phyloP scores from a whole-genome alignment of 2,329 filamentous ascomycete genomes.

The Alternaria atra region DNA sequence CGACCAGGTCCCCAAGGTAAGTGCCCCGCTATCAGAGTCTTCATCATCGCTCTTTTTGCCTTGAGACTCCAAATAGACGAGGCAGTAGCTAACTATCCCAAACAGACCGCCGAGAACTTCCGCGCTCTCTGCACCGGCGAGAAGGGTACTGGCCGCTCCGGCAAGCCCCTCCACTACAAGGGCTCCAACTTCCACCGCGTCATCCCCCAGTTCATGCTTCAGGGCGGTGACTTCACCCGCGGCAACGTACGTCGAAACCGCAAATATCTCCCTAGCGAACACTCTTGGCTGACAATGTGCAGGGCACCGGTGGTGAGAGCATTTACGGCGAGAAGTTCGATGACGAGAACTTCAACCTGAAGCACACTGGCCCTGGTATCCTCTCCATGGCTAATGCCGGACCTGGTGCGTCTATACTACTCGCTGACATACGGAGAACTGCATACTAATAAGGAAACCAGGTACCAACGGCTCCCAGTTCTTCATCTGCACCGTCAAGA shows the following conservation, averaged over 20 bases:
- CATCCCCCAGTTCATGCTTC: slow-evolving; percentile 98
- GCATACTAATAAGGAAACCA: background rate
- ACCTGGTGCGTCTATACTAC: slow-evolving; percentile 53
- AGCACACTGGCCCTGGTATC: slow-evolving; percentile 92
- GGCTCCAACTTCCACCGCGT: slow-evolving; percentile 91
- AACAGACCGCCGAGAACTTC: slow-evolving; percentile 91
- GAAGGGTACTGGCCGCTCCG: slow-evolving; percentile 82
- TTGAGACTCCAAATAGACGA: background rate
- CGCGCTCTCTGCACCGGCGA: slow-evolving; percentile 92
- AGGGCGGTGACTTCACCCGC: slow-evolving; percentile 95
- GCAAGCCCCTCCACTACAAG: slow-evolving; percentile 92
- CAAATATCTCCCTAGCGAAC: background rate
- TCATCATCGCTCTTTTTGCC: background rate
- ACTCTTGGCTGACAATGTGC: slow-evolving; percentile 19
- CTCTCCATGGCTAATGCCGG: slow-evolving; percentile 98
- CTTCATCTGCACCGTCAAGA: slow-evolving; percentile 93
- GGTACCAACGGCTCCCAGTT: slow-evolving; percentile 97
- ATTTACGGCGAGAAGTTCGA: slow-evolving; percentile 98
- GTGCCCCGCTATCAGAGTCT: slow-evolving; percentile 35
- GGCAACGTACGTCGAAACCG: slow-evolving; percentile 76
- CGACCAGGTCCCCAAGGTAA: slow-evolving; percentile 72
- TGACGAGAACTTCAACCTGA: slow-evolving; percentile 91
- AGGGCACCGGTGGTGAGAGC: slow-evolving; percentile 80
- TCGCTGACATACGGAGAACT: too few species aligned
- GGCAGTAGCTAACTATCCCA: slow-evolving; percentile 18